Percentiles rank a stretch among this genome's conserved stretches.
phyloP scores from a whole-genome alignment of 331 rosid species.

The Spiraea crenata region DNA sequence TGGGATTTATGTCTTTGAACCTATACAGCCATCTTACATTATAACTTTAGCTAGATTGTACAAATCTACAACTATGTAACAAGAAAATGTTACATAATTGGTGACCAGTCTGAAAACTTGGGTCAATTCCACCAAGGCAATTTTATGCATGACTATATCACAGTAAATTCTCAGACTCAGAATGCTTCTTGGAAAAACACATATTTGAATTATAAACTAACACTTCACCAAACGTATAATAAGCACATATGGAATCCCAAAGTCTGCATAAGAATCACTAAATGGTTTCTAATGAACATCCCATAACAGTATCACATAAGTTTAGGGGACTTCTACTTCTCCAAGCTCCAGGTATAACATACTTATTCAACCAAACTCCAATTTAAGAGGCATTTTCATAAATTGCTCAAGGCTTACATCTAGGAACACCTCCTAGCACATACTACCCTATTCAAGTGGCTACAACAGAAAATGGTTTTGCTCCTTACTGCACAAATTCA shows the following conservation, averaged over 20 bases:
- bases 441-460: background rate
- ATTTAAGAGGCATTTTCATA: background rate
- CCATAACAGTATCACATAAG: background rate
- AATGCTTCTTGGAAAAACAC: background rate
- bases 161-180: background rate
- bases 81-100: no score
- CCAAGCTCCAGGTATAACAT: background rate
- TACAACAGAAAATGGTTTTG: background rate
- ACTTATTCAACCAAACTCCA: background rate
- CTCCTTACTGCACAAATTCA: background rate
- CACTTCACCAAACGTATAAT: background rate
- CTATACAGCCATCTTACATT: conserved; percentile 3
- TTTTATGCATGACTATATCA: background rate
- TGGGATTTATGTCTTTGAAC: background rate
- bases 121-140: no score
- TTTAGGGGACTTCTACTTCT: background rate
- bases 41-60: background rate
- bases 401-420: background rate
- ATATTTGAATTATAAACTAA: background rate
- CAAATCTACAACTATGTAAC: background rate
- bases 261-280: background rate
- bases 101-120: no score
- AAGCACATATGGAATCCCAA: background rate
- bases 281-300: background rate
- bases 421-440: background rate